Base-by-base conservation (phyloP, 192 early-diverging fungal species). In the Podila epigama region DNA sequence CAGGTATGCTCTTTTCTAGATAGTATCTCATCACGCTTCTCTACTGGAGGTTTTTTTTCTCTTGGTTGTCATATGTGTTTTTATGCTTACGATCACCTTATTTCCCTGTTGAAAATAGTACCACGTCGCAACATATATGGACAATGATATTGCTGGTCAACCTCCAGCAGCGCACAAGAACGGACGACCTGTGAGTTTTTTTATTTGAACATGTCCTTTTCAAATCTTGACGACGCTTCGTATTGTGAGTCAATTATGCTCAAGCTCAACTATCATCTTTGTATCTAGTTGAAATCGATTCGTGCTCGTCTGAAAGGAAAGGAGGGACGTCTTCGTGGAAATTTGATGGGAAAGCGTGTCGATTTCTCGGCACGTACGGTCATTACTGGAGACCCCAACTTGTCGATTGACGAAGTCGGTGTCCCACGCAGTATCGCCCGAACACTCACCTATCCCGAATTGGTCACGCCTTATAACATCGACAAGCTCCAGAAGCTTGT, bases 291-390 rank as follows among this genome's bases (percentile, higher is more conserved):
- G 58, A 99, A 99, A 77, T 92, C 95, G 22, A 98, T 99, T 63
- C 91, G 97, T 68, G 93, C 93, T 16, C 88, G 98, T 67, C 86
- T 99, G 54, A 99, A 99, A 90, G 98, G 98, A 57, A 99, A 99
- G 81, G 98, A 99, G 82, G 98, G 96, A 52, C 93, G 98, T 75
- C 84, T 99, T 62, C 95, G 98, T 84, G 96, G 96, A 58, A 99
- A 99, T 81, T 83, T 99, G 83, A 99, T 99, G 98, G 98, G 98
- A 57, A 99, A 99, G 81, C 94, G 98, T 84, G 97, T 99, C 2
- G 98, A 98, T 82, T 99, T 98, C 82, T 97, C 96, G 31, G 97
- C 98, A 0, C 94, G 97, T 83, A 99, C 96, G 5, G 97, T 99
- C 51, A 98, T 99, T 81, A 99, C 97, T 8, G 97, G 97, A 62